Evolutionary conservation across 2,329 filamentous ascomycete genomes (phyloP).

Genomic region (Aspergillus sergii): DNA sequence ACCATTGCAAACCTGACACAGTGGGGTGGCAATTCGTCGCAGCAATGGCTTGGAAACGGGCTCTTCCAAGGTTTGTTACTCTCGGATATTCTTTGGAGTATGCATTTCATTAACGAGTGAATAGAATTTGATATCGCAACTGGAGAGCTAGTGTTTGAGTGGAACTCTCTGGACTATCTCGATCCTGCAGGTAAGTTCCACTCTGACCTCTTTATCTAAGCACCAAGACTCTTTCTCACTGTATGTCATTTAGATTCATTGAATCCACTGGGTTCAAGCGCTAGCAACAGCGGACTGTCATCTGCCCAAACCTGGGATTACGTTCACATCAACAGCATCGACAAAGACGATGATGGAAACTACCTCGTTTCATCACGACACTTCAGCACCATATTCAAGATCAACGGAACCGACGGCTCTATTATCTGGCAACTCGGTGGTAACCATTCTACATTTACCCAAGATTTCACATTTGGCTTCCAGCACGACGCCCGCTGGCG

Average conservation of each 20-base stretch:
- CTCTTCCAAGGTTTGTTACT: not conserved
- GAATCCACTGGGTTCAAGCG: not conserved
- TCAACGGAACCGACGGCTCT: constrained; percentile 28
- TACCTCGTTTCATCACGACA: constrained; percentile 33
- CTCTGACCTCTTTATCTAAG: not conserved
- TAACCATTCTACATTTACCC: constrained; percentile 12
- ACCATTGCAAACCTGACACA: not conserved
- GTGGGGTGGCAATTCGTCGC: not conserved
- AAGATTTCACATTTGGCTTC: constrained; percentile 44
- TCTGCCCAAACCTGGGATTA: constrained; percentile 31
- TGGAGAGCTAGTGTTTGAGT: constrained; percentile 10
- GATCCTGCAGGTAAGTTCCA: not conserved
- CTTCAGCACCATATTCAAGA: constrained; percentile 30
- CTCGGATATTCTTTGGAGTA: not conserved
- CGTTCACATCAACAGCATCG: constrained; percentile 30
- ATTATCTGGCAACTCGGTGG: constrained; percentile 33
- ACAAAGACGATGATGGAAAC: constrained; percentile 24
- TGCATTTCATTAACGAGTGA: not conserved
- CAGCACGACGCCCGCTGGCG: constrained; percentile 22
- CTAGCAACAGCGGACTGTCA: not conserved
- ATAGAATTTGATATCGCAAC: constrained; percentile 2
- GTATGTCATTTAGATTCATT: not conserved
- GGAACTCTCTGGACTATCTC: constrained; percentile 8
- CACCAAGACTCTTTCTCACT: not conserved
- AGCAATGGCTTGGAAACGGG: not conserved